phyloP scores from a whole-genome alignment of 1,284 basidiomycete genomes.

The Coniophora puteana region DNA sequence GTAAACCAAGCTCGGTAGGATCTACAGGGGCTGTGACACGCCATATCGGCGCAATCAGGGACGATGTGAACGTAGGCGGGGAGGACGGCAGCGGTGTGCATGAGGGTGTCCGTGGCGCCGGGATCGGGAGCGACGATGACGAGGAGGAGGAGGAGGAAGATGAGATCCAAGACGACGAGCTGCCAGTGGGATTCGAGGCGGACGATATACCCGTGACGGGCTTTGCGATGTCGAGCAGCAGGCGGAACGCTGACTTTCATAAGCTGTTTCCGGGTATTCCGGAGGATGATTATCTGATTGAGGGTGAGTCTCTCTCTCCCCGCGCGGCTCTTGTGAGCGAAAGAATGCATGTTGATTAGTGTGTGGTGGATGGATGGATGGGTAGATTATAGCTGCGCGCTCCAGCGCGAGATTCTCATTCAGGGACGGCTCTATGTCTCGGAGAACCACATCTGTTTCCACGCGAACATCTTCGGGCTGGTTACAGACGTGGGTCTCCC shows the following conservation, averaged over 20 bases:
- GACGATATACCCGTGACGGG: slow-evolving; percentile 83
- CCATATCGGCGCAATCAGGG: too few species aligned
- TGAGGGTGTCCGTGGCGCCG: too few species aligned
- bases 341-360: too few species aligned
- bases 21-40: too few species aligned
- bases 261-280: slow-evolving; percentile 86
- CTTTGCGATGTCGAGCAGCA: slow-evolving; percentile 95
- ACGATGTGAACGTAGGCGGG: too few species aligned
- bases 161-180: slow-evolving; percentile 37
- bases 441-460: slow-evolving; percentile 97
- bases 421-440: slow-evolving; percentile 97
- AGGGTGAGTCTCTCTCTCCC: slow-evolving; percentile 58
- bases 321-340: too few species aligned
- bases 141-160: too few species aligned
- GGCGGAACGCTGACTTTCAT: slow-evolving; percentile 95
- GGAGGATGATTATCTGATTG: slow-evolving; percentile 97
- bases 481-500: slow-evolving; percentile 82
- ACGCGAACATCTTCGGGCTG: slow-evolving; percentile 99
- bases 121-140: too few species aligned
- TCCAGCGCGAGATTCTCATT: slow-evolving; percentile 94
- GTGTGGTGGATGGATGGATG: too few species aligned
- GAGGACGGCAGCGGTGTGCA: too few species aligned
- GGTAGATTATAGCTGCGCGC: slow-evolving; percentile 93
- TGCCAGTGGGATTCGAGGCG: slow-evolving; percentile 58
- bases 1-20: too few species aligned